Base-by-base conservation (phyloP, 768 basidiomycete species). In the Amanita inopinata region DNA sequence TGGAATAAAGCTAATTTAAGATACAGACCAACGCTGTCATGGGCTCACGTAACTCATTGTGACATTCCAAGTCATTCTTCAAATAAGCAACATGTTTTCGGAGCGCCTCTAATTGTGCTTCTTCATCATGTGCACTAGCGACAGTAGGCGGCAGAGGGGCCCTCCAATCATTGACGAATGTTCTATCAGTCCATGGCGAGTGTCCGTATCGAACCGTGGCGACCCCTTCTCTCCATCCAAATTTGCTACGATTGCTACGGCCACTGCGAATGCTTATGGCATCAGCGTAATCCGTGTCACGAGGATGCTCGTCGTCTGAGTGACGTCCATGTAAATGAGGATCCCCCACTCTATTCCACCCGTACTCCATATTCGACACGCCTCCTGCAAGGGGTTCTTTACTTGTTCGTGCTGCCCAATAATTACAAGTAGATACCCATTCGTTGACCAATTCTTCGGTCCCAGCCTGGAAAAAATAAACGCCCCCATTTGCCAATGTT, bases 401-500 rank as follows among this genome's bases (percentile, higher is more conserved):
- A 61, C 88, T 91, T 43, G 80, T 87, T 33, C 96, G 73, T 2
- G 94, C 96, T 0, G 96, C 89, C 96, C 96, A 98, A 59, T 99
- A 99, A 66, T 98, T 99, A 74, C 94, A 97, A 0, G 96, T 96
- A 30, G 87, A 83, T 5, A 96, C 93, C 96, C 96, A 98, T 61
- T 99, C 96, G 53, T 87, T 86, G 38, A 96, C 92, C n/a, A 99
- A 76, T 51, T 97, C 94, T 54, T 96, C 94, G 3, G 96, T 99
- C 1, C 96, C 96, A 1, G 94, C 91, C 61, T 99, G 96, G 71
- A 96, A 96, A 67, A 97, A 96, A 61, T 83, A 94, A n/a, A 91
- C 85, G 2, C 82, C 89, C 7, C 92, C 91, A 51, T 78, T 80
- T 4, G 93, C 70, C 41, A 93, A 69, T 1, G 91, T 91, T 36